phyloP scores from a whole-genome alignment of 176 grass and related monocot species.

The Phyllostachys edulis region DNA sequence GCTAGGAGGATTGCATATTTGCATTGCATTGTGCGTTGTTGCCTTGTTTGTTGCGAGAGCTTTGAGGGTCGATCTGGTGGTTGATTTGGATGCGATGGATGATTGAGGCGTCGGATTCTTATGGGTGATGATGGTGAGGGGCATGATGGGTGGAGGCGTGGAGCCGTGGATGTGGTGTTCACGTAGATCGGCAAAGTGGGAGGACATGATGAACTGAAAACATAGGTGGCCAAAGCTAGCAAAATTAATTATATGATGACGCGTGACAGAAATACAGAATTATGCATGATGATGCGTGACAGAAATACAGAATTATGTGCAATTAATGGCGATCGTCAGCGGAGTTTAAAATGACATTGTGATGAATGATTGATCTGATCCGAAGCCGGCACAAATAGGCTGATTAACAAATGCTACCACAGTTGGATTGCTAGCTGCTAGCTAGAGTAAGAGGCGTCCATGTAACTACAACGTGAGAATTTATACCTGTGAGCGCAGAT shows the following conservation, averaged over 20 bases:
- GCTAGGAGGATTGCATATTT: not conserved
- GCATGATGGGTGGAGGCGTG: not conserved
- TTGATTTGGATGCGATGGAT: not conserved
- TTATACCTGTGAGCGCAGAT: not conserved
- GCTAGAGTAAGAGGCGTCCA: not conserved
- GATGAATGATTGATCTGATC: not conserved
- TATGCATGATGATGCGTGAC: not conserved
- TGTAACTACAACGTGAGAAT: not conserved
- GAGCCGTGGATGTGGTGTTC: constrained; percentile 26
- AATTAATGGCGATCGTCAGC: not conserved
- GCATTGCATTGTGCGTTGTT: not conserved
- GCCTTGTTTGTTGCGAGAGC: not conserved
- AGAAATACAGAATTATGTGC: not conserved
- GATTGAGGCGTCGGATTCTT: not conserved
- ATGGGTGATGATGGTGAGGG: constrained; percentile 8
- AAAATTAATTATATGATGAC: not conserved
- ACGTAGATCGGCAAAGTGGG: constrained; percentile 34
- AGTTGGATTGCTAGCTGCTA: not conserved
- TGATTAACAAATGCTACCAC: not conserved
- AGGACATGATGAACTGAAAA: not conserved
- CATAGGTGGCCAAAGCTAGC: constrained; percentile 1
- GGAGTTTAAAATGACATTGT: not conserved
- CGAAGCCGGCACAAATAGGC: not conserved
- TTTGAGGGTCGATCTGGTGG: not conserved
- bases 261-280: not conserved